A percentile compares a stretch with the other conserved stretches of the same genome.
phyloP scores from a whole-genome alignment of 306 rosid genomes.

The Coriaria nepalensis region DNA sequence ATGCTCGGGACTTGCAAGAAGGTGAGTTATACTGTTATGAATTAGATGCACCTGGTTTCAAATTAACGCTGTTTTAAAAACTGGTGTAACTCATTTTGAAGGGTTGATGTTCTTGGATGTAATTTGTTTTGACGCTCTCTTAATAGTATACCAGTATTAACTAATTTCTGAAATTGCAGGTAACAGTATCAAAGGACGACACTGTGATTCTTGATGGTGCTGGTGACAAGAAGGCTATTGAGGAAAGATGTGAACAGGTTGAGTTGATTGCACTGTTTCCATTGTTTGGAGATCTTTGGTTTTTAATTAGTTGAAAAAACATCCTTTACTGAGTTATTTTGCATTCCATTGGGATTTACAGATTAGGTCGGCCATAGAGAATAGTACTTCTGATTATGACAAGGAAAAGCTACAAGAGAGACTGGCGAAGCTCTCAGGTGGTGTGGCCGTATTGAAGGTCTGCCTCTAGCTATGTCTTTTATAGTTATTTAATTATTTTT shows the following conservation, averaged over 20 bases:
- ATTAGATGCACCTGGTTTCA: too few relatives aligned
- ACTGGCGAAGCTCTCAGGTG: constrained; percentile 41
- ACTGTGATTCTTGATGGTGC: constrained; percentile 90
- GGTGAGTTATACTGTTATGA: constrained; percentile 27
- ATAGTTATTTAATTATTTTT: not conserved
- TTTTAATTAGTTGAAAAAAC: not conserved
- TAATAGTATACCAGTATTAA: too few relatives aligned
- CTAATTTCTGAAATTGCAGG: constrained; percentile 22
- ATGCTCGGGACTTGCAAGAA: constrained; percentile 77
- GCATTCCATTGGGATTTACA: constrained; percentile 9
- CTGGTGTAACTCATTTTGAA: too few relatives aligned
- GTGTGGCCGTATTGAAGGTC: constrained; percentile 46
- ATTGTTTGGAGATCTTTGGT: not conserved
- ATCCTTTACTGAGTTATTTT: not conserved
- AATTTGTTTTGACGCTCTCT: too few relatives aligned
- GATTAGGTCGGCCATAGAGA: constrained; percentile 34
- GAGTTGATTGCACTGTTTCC: constrained; percentile 7
- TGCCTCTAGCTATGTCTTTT: not conserved
- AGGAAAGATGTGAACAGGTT: constrained; percentile 95
- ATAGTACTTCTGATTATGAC: constrained; percentile 44
- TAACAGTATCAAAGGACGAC: constrained; percentile 80
- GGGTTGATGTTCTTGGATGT: too few relatives aligned
- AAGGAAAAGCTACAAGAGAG: constrained; percentile 37
- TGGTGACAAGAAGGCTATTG: constrained; percentile 75
- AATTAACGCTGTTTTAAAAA: too few relatives aligned